Conservation (phyloP, 495 filamentous ascomycete species). For the Podospora sp. region DNA sequence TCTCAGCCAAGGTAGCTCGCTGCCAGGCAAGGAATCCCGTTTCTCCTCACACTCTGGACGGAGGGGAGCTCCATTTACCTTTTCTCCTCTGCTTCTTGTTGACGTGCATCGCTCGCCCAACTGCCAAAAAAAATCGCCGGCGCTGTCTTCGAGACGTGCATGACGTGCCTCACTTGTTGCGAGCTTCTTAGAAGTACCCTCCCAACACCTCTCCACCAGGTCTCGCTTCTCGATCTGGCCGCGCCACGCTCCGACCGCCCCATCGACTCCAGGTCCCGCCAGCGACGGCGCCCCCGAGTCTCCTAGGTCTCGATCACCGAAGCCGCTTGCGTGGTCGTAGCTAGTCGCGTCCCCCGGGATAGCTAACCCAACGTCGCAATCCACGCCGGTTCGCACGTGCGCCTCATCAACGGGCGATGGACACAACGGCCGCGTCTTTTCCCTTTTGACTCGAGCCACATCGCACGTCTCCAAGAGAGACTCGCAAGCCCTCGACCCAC, state of each 20-base stretch:
- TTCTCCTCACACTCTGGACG: constrained; percentile 8
- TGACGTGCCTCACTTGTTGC: constrained; percentile 11
- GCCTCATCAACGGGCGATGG: constrained; percentile 1
- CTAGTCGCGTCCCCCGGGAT: background rate
- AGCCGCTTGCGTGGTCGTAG: background rate
- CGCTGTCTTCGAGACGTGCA: constrained; percentile 9
- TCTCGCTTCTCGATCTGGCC: constrained; percentile 6
- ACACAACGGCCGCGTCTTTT: background rate
- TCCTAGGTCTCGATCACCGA: background rate
- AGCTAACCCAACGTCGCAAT: background rate
- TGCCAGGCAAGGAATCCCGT: constrained; percentile 13
- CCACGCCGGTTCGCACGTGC: background rate
- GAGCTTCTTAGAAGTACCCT: background rate
- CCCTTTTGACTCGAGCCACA: background rate
- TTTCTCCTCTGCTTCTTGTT: constrained; percentile 7
- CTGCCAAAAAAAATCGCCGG: background rate
- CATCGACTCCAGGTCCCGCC: background rate
- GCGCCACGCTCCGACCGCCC: constrained; percentile 10
- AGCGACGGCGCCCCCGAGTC: background rate
- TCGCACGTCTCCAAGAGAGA: background rate
- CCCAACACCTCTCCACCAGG: background rate
- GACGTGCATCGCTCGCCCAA: background rate
- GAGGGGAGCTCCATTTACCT: constrained; percentile 9
- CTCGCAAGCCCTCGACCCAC: constrained; percentile 6
- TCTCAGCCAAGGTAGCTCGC: background rate